Evolutionary conservation across 768 basidiomycete genomes (phyloP), one percentile per base, ranked within the genome.

Genomic region (Xanthoconium stramineum): DNA sequence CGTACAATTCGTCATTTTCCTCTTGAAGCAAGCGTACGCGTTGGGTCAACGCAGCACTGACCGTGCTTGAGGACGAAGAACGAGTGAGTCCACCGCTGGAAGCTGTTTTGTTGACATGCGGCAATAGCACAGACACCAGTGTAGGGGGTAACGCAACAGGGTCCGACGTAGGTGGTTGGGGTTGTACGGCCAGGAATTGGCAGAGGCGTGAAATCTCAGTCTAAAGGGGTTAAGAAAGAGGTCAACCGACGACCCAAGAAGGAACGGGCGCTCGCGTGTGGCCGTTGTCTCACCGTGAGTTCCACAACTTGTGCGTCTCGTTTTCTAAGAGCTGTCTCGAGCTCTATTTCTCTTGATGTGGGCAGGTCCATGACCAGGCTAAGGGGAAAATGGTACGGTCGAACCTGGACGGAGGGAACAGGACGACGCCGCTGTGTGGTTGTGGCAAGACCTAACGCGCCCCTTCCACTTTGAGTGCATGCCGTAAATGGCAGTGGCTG

Each of bases 1-100:
- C 81, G 67, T 93, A 94, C 17, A 94, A 70, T 60, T 94, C 91
- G 61, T 94, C 90, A 57, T 94, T 94, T 70, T 94, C 91, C 53
- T 91, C 87, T 67, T 94, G 91, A 11, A 94, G 74, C 17, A 85
- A 70, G 47, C 83, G 82, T 29, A 83, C 80, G 46, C 89, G 79
- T 65, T 92, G 90, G 0, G 83, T 87, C 55, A 94, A 78, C 0
- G 91, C 91, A n/a, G 84, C 77, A 38, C 82, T 74, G 33, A 89
- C 85, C 2, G 86, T 87, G 59, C 77, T 81, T 12, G 79, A 74
- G 48, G 61, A 57, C 28, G 76, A 77, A 24, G 74, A 70, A 33
- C 72, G 59, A 47, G 65, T 59, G 55, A 69, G 56, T 46, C 62
- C 59, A 62, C 68, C 61, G 29, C 59, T 61, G 53, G 69, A 60